A percentile compares a stretch with the other conserved stretches of the same genome.
Evolutionary conservation across 202 grass and related monocot species (phyloP).

Genomic region (Musa balbisiana): DNA sequence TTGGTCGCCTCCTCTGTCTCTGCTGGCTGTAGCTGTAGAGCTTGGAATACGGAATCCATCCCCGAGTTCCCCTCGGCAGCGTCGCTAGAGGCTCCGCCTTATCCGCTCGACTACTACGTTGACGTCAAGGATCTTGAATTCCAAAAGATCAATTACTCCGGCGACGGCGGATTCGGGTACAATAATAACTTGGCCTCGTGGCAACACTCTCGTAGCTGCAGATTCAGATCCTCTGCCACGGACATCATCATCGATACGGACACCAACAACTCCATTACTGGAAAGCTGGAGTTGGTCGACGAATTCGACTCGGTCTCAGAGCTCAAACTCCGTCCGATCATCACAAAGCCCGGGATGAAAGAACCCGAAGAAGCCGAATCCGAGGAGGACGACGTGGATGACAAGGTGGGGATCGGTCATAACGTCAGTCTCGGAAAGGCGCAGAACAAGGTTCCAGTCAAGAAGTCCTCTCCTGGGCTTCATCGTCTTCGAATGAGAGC

Average conservation of each 20-base stretch:
- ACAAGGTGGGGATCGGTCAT: not conserved
- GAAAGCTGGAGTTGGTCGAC: not conserved
- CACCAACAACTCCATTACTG: conserved; percentile 14
- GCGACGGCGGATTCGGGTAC: not conserved
- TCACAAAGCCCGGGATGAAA: conserved; percentile 40
- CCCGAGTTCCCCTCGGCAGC: not conserved
- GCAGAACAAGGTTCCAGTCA: not conserved
- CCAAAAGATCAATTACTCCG: not conserved
- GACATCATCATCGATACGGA: conserved; percentile 53
- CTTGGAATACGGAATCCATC: conserved; percentile 8
- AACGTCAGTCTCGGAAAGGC: not conserved
- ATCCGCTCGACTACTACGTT: conserved; percentile 31
- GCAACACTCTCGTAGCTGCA: conserved; percentile 23
- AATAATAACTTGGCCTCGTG: not conserved
- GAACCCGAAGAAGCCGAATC: not conserved
- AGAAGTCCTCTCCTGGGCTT: not conserved
- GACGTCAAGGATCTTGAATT: not conserved
- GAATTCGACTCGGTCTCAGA: conserved; percentile 11
- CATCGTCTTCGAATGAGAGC: not conserved
- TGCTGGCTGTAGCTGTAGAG: not conserved
- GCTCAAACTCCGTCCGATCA: conserved; percentile 49
- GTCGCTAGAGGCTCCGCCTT: conserved; percentile 23
- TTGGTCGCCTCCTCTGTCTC: conserved; percentile 14
- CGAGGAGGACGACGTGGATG: not conserved
- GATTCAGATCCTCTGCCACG: conserved; percentile 36